Evolutionary conservation across 2,329 filamentous ascomycete species (phyloP).

Genomic region (Trichoderma brevicompactum): DNA sequence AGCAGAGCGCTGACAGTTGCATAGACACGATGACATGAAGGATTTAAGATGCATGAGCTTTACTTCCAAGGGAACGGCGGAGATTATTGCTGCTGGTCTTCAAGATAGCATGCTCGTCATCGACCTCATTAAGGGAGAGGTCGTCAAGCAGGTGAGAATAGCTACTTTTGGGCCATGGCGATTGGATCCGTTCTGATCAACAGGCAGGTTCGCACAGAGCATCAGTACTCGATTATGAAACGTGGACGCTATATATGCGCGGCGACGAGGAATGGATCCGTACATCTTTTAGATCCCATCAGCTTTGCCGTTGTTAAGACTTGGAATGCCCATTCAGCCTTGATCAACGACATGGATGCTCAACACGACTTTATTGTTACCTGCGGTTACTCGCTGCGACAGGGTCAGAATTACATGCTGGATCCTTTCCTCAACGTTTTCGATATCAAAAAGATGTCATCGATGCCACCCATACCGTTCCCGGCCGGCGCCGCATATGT

Average conservation of each 20-base stretch:
- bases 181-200: slow-evolving; percentile 38
- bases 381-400: slow-evolving; percentile 87
- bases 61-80: slow-evolving; percentile 79
- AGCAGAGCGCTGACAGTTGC: slow-evolving; percentile 33
- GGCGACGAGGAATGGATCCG: slow-evolving; percentile 78
- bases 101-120: slow-evolving; percentile 85
- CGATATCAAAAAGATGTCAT: slow-evolving; percentile 86
- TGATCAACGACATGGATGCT: slow-evolving; percentile 96
- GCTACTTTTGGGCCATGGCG: neutral
- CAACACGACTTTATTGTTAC: slow-evolving; percentile 94
- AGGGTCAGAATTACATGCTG: slow-evolving; percentile 72
- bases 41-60: slow-evolving; percentile 96
- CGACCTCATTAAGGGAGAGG: slow-evolving; percentile 70
- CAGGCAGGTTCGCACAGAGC: slow-evolving; percentile 66
- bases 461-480: slow-evolving; percentile 88
- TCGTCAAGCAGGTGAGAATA: slow-evolving; percentile 64
- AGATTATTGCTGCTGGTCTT: slow-evolving; percentile 84
- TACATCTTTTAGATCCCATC: slow-evolving; percentile 83
- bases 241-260: slow-evolving; percentile 89
- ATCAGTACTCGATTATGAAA: slow-evolving; percentile 90
- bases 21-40: slow-evolving; percentile 75
- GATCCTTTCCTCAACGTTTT: slow-evolving; percentile 96
- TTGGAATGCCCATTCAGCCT: slow-evolving; percentile 88
- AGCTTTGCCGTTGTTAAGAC: slow-evolving; percentile 79
- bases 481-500: slow-evolving; percentile 93